Evolutionary conservation across 225 moss, liverwort and hornwort genomes (phyloP).

Genomic region (Antitrichia curtipendula): DNA sequence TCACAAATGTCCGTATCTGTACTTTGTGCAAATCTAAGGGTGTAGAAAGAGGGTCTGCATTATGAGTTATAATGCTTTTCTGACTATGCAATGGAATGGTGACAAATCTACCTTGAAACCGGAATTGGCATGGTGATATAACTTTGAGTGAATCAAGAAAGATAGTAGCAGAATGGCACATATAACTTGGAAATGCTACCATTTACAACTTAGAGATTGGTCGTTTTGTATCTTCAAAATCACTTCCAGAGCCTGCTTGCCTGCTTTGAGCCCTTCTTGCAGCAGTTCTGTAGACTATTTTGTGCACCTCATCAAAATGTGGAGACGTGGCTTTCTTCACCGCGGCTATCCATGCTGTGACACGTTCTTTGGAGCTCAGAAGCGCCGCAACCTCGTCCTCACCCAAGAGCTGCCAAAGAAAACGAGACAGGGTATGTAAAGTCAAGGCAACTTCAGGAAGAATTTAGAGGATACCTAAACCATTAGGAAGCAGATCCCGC

Average conservation of each 20-base stretch:
- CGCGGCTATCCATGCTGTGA: constrained; percentile 35
- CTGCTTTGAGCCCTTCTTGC: neutral
- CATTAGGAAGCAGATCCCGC: neutral
- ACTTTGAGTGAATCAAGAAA: neutral
- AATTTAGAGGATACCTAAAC: neutral
- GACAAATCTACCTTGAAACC: too few species aligned
- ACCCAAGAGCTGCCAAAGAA: constrained; percentile 37
- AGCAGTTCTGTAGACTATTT: constrained; percentile 3
- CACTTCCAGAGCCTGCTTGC: neutral
- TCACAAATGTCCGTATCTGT: too few species aligned
- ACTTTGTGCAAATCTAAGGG: too few species aligned
- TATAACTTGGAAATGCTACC: neutral
- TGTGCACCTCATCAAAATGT: constrained; percentile 50
- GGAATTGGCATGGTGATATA: neutral
- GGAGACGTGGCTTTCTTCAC: constrained; percentile 34
- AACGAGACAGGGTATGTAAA: neutral
- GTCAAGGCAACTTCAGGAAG: neutral
- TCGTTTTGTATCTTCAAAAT: neutral
- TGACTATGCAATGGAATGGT: too few species aligned
- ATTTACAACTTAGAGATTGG: constrained; percentile 27
- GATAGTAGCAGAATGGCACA: neutral
- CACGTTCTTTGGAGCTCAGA: constrained; percentile 24
- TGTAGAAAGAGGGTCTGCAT: too few species aligned
- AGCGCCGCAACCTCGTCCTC: constrained; percentile 14
- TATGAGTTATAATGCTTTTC: too few species aligned